Conservation (phyloP, 2,329 filamentous ascomycete species). For the Stenocarpella maydis region DNA sequence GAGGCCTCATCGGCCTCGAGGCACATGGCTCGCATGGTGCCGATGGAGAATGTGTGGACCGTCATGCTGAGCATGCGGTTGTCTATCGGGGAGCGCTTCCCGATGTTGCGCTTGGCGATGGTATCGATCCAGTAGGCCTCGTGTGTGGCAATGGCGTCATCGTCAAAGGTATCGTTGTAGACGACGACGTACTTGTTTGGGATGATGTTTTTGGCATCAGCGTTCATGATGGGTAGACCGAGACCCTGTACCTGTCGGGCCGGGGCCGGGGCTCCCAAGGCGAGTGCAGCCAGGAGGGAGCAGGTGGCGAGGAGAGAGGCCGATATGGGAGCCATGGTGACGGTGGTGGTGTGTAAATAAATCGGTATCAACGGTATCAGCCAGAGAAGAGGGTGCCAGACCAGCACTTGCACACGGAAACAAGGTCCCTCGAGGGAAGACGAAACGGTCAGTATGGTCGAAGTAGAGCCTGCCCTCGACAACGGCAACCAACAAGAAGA, state of each 20-base stretch:
- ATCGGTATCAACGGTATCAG: conserved; percentile 9
- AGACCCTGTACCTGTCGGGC: conserved; percentile 36
- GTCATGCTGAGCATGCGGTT: conserved; percentile 58
- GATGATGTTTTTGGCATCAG: conserved; percentile 56
- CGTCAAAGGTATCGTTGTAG: conserved; percentile 63
- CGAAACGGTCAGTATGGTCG: not conserved
- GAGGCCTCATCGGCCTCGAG: conserved; percentile 45
- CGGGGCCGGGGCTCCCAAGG: conserved; percentile 26
- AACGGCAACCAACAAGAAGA: not conserved
- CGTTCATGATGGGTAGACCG: conserved; percentile 59
- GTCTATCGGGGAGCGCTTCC: conserved; percentile 54
- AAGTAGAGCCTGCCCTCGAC: conserved; percentile 15
- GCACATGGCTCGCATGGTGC: conserved; percentile 61
- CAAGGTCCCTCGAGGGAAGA: not conserved
- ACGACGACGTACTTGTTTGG: conserved; percentile 70
- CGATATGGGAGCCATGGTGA: conserved; percentile 21
- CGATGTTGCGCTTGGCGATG: conserved; percentile 65
- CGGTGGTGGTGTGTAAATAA: not conserved
- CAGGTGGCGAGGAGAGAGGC: conserved; percentile 17
- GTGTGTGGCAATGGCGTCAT: conserved; percentile 58
- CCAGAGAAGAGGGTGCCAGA: conserved; percentile 21
- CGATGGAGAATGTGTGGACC: conserved; percentile 57
- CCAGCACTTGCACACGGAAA: conserved; percentile 21
- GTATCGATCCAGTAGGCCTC: conserved; percentile 56
- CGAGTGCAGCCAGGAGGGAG: conserved; percentile 29